These are phyloP conservation scores for Ganoderma resinaceum DNA, from an alignment of 1,284 basidiomycete species.

Conservation along the genomic window DNA sequence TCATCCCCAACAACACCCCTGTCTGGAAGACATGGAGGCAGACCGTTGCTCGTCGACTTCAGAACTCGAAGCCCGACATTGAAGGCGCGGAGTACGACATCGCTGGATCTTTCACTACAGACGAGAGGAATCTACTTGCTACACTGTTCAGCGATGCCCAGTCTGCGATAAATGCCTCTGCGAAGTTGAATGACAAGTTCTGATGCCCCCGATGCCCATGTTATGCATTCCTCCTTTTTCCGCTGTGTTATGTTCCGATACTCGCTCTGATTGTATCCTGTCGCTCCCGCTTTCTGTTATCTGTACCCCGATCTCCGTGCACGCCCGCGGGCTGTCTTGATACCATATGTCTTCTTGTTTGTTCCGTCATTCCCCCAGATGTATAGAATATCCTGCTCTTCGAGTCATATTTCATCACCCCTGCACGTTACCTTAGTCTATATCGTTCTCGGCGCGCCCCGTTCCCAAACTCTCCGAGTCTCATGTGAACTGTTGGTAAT, in stretches of 20 bases:
- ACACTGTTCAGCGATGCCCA: constrained; percentile 29
- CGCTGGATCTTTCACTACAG: constrained; percentile 12
- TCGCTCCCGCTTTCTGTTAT: not conserved
- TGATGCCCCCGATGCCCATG: not conserved
- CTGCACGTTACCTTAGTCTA: not conserved
- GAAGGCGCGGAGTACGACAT: not conserved
- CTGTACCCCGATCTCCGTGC: not conserved
- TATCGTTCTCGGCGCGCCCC: not conserved
- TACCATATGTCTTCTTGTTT: not conserved
- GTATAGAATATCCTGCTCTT: not conserved
- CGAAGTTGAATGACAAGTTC: not conserved
- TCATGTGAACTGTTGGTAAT: not conserved
- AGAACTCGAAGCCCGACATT: constrained; percentile 20
- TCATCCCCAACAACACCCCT: constrained; percentile 31
- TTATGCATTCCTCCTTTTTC: not conserved
- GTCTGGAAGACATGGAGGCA: constrained; percentile 28
- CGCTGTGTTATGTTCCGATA: not conserved
- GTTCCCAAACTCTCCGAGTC: not conserved
- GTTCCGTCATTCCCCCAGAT: not conserved
- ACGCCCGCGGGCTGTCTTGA: not conserved
- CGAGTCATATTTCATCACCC: not conserved
- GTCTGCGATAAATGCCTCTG: constrained; percentile 21
- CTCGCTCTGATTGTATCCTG: not conserved
- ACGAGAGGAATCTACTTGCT: constrained; percentile 21
- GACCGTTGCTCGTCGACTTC: constrained; percentile 22